These are phyloP conservation scores for Xylaria hypoxylon DNA, from an alignment of 2,329 filamentous ascomycete species.

Conservation along the genomic window DNA sequence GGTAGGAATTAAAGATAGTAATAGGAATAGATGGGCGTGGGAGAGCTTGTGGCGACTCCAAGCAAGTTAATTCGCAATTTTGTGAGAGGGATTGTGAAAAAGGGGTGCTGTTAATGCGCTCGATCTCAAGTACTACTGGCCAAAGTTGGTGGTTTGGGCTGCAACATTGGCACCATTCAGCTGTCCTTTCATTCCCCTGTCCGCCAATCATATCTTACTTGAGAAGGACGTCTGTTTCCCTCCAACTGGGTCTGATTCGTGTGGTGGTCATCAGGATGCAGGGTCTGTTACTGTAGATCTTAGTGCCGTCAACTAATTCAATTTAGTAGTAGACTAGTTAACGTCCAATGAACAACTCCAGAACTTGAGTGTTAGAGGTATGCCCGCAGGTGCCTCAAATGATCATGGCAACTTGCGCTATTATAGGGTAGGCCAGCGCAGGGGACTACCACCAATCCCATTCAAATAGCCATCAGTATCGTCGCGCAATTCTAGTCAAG, in stretches of 20 bases:
- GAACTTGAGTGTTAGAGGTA: background rate
- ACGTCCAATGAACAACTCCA: constrained; percentile 19
- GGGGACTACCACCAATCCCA: background rate
- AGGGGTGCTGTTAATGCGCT: constrained; percentile 5
- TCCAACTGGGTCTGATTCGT: background rate
- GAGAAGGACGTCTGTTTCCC: constrained; percentile 22
- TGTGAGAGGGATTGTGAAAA: background rate
- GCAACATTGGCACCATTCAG: background rate
- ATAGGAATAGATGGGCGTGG: constrained; percentile 2
- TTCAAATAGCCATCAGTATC: background rate
- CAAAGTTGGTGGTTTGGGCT: background rate
- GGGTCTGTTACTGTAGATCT: constrained; percentile 18
- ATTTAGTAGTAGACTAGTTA: constrained; percentile 12
- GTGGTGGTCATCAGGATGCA: background rate
- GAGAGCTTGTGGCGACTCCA: constrained; percentile 13
- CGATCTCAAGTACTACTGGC: constrained; percentile 5
- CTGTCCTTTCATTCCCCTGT: constrained; percentile 16
- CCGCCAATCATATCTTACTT: constrained; percentile 24
- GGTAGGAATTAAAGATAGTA: too few relatives aligned
- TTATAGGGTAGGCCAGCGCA: constrained; percentile 14
- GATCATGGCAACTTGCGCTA: constrained; percentile 9
- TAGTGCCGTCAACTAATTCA: constrained; percentile 21
- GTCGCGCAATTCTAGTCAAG: constrained; percentile 1
- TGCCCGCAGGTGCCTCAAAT: background rate
- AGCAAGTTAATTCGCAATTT: background rate